Conservation (phyloP, 164 flowering plant genomes). For the Vitis vinifera region ASM3070453v1 NC_081815.1:19463501-19464000, state of each 20-base stretch:
- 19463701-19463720: constrained; percentile 15
- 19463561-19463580: constrained; percentile 88
- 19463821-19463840: no score
- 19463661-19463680: constrained; percentile 32
- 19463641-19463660: constrained; percentile 92
- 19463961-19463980: constrained; percentile 88
- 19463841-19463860: neutral
- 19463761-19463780: neutral
- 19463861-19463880: neutral
- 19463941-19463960: constrained; percentile 97
- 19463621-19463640: constrained; percentile 79
- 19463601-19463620: constrained; percentile 91
- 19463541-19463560: constrained; percentile 88
- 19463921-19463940: constrained; percentile 97
- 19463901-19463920: constrained; percentile 94
- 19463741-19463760: no score
- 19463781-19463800: neutral
- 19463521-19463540: constrained; percentile 60
- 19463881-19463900: constrained; percentile 56
- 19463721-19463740: constrained; percentile 15
- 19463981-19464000: constrained; percentile 69
- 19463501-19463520: neutral
- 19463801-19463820: neutral
- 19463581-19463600: constrained; percentile 91
- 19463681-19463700: constrained; percentile 7